Base-by-base conservation (phyloP, 2,329 filamentous ascomycete genomes). In the Zymoseptoria ardabiliae region DNA sequence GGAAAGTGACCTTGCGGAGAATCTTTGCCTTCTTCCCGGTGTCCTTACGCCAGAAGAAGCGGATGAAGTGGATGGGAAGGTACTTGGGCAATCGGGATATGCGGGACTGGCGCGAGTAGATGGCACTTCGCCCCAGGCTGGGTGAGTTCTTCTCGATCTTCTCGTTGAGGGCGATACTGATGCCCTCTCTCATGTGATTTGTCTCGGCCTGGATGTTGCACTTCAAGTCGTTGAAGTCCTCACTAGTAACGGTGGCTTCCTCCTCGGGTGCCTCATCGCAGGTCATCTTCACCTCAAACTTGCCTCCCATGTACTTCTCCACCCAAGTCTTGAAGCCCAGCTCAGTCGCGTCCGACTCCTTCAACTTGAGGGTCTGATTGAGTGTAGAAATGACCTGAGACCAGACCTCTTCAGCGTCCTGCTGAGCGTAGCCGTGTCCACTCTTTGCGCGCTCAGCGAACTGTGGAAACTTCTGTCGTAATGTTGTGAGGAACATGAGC, bases 11-110 rank as follows among this genome's bases (percentile, higher is more conserved):
- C 77, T 97, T 99, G 73, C 92, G 90, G 90, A 99, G 93, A 69
- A 99, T 99, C 82, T 99, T 99, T 66, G 93, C 92, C 81, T 99
- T 99, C 80, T 97, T 97, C 75, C 95, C 88, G 3, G 90, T 91
- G 67, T 96, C 91, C 53, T 88, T 86, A 72, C 96, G 93, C 94
- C 94, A 99, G 79, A 93, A 97, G 78, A 99, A 99, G 65, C 94
- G 90, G 58, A 99, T 90, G 73, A 99, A 96, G 75, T 99, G 94
- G 3, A 99, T 90, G 0, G 94, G 94, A 51, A 99, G 82, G 73
- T 99, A 97, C 75, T 96, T 96, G 19, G 94, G 94, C 54, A 97
- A 80, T 20, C 93, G 87, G 10, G 92, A 85, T 68, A 99, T 95
- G 71, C 87, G 85, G n/a, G 91, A 94, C 3, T 83, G 89, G 77